phyloP scores from a whole-genome alignment of 108 stramenopile species.

The Tribonema minus region DNA sequence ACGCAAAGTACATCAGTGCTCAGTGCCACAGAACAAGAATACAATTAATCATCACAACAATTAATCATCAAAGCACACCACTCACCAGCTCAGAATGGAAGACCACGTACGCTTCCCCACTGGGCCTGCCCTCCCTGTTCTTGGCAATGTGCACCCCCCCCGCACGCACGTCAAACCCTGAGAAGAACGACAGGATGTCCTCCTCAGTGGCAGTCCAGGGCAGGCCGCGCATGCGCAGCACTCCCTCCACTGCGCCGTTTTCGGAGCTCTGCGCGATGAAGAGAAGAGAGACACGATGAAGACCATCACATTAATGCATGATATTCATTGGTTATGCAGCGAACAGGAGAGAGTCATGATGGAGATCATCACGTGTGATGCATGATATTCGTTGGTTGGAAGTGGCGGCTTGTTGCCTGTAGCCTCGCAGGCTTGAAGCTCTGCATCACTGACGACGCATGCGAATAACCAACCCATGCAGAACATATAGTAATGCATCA shows the following conservation, averaged over 20 bases:
- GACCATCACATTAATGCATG: not conserved
- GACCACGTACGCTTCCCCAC: constrained; percentile 43
- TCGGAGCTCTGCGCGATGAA: constrained; percentile 2
- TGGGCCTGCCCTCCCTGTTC: constrained; percentile 23
- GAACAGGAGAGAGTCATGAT: not conserved
- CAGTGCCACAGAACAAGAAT: too few relatives aligned
- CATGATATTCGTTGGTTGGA: not conserved
- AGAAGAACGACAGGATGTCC: constrained; percentile 37
- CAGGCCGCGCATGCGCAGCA: constrained; percentile 44
- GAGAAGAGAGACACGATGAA: too few relatives aligned
- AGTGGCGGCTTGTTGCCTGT: too few relatives aligned
- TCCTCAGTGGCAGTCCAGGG: constrained; percentile 34
- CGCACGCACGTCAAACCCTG: constrained; percentile 2
- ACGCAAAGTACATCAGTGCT: too few relatives aligned
- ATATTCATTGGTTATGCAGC: not conserved
- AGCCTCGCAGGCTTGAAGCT: too few relatives aligned
- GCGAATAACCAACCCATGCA: too few relatives aligned
- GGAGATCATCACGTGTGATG: not conserved
- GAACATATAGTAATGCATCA: too few relatives aligned
- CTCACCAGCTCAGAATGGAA: constrained; percentile 20
- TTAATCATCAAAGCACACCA: too few relatives aligned
- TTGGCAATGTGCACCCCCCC: constrained; percentile 25
- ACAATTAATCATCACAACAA: too few relatives aligned
- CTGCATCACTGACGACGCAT: too few relatives aligned
- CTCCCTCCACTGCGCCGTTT: constrained; percentile 9